Evolutionary conservation across 257 asterid genomes (phyloP), one percentile per base, ranked within the genome.

Genomic region (Gardenia jasminoides): DNA sequence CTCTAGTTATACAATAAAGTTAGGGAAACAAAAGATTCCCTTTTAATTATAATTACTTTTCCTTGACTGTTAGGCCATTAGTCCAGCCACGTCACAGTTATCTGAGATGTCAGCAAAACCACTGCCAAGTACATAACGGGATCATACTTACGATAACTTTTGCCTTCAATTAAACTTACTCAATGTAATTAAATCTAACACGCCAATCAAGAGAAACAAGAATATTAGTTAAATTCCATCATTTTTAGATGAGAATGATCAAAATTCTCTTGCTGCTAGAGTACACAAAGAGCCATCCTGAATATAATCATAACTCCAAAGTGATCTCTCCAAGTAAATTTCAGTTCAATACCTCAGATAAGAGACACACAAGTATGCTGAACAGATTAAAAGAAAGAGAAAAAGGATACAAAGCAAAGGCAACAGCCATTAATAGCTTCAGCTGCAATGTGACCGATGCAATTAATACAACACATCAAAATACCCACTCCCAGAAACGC

Each of bases 321-420:
- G 20, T 11, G 54, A 50, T 50, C 13, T 15, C 58, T 50, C 17
- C 58, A 50, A 50, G 58, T 50, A 48, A 48, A 48, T 47, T 11
- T 48, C 4, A 48, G 9, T 39, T 69, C 7, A 44, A 16, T 28
- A 43, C 50, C 7, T 62, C 47, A 3, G 65, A 19, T 44, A 48
- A 33, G 17, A 52, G 31, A 11, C 4, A 19, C 1, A 30, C 5
- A 16, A 7, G 59, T 5, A 80, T 50, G 39, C 26, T 36, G 30
- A 74, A 20, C 9, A 15, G 33, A 54, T 7, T 6, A 19, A 47
- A 43, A 46, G 19, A 66, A 4, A 66, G 22, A 28, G 22, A 62
- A 47, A 67, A 84, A 92, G 93, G 98, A 92, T 94, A 94, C 98
- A 80, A 90, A 92, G 85, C 97, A 94, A 87, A 92, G 97, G 89